Base-by-base conservation (phyloP, 495 filamentous ascomycete species). In the Clavariopsis aquatica region DNA sequence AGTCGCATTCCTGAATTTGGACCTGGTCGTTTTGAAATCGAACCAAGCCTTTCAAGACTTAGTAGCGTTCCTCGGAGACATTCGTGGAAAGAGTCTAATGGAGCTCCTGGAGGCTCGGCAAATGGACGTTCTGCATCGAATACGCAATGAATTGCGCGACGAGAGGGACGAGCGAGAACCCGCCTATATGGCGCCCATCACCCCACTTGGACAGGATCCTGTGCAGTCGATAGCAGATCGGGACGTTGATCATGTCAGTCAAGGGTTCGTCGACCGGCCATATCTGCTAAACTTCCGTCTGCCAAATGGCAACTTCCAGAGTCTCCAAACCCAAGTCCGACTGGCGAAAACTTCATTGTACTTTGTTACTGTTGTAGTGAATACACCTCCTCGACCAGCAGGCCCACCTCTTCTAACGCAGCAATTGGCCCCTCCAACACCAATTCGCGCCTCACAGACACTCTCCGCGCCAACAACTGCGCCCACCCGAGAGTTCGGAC, bases 161-260 rank as follows among this genome's bases (percentile, higher is more conserved):
- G 78, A 80, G 57, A 60, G 71, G 20, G 72, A 75, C 27, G 51
- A 65, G 24, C 57, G 73, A 29, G 78, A 80, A 24, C 78, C 77
- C 9, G 47, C 75, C 19, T 78, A 74, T 57, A 70, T 80, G 68
- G 71, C 78, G 12, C 76, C 77, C 1, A 79, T 80, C 23, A 57
- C 70, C 26, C 64, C 68, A 24, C 27, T 62, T 22, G 73, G 71
- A 29, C 66, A 70, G 28, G 62, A 71, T 41, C 66, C 69, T 53
- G 59, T 75, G 28, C 64, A 67, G 41, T 56, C 52, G 1, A 34
- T 73, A 13, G 13, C 59, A 15, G 73, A 75, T 53, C 53, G 22
- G 2, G 68, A 73, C 29, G 41, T 75, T 20, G 73, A 69, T 13
- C 51, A 58, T 26, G 46, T 70, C 31, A 72, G 67, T 45, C 62